Conservation (phyloP, 2,329 filamentous ascomycete species). For the Shiraia sp. region DNA sequence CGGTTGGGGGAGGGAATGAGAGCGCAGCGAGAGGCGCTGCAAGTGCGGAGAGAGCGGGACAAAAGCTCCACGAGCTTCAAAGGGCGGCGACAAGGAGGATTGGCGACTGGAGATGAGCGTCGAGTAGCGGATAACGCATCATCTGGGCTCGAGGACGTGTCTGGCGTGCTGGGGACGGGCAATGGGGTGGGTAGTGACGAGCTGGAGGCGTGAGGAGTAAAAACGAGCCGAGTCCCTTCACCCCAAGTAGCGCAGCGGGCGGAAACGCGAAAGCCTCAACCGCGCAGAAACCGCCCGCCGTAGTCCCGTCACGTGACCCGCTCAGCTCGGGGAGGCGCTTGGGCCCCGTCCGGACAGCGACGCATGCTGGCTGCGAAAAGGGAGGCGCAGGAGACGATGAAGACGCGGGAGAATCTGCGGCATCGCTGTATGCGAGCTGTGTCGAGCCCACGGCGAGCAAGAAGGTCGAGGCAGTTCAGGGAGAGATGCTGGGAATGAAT, state of each 20-base stretch:
- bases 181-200: constrained; percentile 31
- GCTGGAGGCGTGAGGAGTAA: constrained; percentile 33
- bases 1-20: constrained; percentile 20
- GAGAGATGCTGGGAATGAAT: no score
- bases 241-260: constrained; percentile 6
- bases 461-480: constrained; percentile 26
- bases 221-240: constrained; percentile 20
- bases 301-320: constrained; percentile 18
- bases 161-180: constrained; percentile 20
- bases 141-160: constrained; percentile 21
- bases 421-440: not conserved
- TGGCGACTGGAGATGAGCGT: constrained; percentile 23
- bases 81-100: constrained; percentile 34
- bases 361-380: constrained; percentile 4
- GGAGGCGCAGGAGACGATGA: not conserved
- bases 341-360: no score
- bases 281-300: constrained; percentile 17
- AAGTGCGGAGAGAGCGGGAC: constrained; percentile 43
- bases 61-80: constrained; percentile 44
- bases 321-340: constrained; percentile 1
- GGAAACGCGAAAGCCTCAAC: constrained; percentile 11
- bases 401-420: not conserved
- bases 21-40: constrained; percentile 32
- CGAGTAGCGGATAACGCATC: constrained; percentile 32
- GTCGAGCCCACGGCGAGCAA: constrained; percentile 7